Evolutionary conservation across 805 yeast species (phyloP), one percentile per base, ranked within the genome.

Genomic region (Tetrapisispora namnaoensis): DNA sequence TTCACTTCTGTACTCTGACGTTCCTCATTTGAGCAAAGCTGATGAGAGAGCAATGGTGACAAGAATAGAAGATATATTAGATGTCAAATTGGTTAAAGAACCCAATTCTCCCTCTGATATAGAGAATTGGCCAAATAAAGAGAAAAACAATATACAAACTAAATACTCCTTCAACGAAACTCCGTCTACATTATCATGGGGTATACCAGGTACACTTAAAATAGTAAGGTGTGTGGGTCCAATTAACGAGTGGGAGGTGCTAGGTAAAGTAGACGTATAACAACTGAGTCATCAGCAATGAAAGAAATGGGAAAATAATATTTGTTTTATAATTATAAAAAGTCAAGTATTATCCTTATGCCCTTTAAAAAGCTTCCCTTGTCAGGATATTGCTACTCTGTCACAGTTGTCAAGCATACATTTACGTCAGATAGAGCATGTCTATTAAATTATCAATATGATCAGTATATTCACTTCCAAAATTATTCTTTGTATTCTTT

Each of bases 201-300:
- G 73, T 42, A 78, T 82, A 8, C 86, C 87, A 2, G 81, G 83
- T 8, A 70, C 82, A 22, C 58, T 71, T 49, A 77, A 82, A 54
- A 72, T 85, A 47, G 86, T 85, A 7, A 70, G 71, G 18, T 82
- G 89, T 58, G 83, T 79, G 55, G 91, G 91, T 0, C 86, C 83
- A 4, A 80, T 80, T 6, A 75, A 71, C 42, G 76, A 80, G 48
- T 85, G 95, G 95, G 69, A 74, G 38, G 75, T 75, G 1, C 67
- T 84, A 51, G 91, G 88, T 1, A 52, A 60, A 37, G 68, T 61
- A 10, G 71, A 68, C 49, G 62, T 70, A 11, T 66, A 59, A 46
- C 28, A 24, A 24, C 28, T n/a, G 8, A 24, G 8, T 24, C 28
- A 24, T 8, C 8, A 8, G 8, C 28, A 24, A 6, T 24, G 28